Evolutionary conservation across 257 asterid species (phyloP), one percentile per base, ranked within the genome.

Genomic region (Verbena officinalis): DNA sequence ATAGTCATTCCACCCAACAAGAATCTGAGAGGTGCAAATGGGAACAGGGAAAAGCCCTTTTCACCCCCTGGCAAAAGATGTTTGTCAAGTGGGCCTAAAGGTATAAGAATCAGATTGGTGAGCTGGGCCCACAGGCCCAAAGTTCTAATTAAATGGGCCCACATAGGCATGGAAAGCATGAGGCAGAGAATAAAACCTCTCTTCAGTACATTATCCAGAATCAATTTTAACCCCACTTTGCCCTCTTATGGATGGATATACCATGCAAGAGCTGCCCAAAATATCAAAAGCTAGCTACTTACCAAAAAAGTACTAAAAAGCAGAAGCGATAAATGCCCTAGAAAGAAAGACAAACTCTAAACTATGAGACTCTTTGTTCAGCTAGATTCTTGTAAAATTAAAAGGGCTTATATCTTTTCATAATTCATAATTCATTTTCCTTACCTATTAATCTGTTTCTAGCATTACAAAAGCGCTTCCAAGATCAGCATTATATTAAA

Each of bases 131-230:
- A 65, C 70, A 30, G 12, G 14, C 12, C 65, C 46, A 24, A 45
- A 69, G 55, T 55, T 62, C 65, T 22, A 62, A 42, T 57, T 45
- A 33, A 45, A 15, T 13, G 64, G 64, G 77, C 68, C 72, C 58
- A 64, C 72, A 16, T 54, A 36, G 30, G 69, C 80, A 77, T 70
- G 77, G 45, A 70, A 61, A 33, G 83, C 75, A 78, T 62, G 59
- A 67, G 51, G 55, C 33, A 66, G n/a, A 68, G 74, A 67, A 66
- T 66, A 62, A 19, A 51, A 42, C 39, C 63, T 62, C 65, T 36
- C 9, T 56, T 13, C 55, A 36, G 7, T 16, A 75, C 80, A 52
- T 31, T 54, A 70, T 75, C 77, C 70, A 48, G 24, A 45, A 20
- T 10, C 20, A 55, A 55, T 51, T 49, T 12, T 4, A 36, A 36